Evolutionary conservation across 495 filamentous ascomycete genomes (phyloP).

Genomic region (Pyrenopolyporus hunteri): DNA sequence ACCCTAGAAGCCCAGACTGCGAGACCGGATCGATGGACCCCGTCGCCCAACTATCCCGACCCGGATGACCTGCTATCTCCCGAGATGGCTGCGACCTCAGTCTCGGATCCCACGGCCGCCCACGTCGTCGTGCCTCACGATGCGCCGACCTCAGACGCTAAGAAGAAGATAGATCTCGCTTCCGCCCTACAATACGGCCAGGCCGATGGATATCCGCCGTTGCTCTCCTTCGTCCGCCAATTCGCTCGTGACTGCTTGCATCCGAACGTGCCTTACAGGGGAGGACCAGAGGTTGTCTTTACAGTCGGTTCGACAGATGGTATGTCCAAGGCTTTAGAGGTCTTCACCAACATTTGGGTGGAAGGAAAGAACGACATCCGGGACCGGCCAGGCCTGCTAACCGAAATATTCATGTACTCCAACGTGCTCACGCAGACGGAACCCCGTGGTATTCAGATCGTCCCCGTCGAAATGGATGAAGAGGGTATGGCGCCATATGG

Average conservation of each 20-base stretch:
- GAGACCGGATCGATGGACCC: slow-evolving; percentile 72
- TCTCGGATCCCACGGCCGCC: slow-evolving; percentile 43
- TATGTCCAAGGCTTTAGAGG: slow-evolving; percentile 74
- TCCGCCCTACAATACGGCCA: slow-evolving; percentile 87
- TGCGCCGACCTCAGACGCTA: slow-evolving; percentile 55
- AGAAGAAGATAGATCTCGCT: slow-evolving; percentile 76
- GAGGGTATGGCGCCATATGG: slow-evolving; percentile 75
- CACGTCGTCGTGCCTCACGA: slow-evolving; percentile 75
- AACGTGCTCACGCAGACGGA: slow-evolving; percentile 68
- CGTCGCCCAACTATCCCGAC: slow-evolving; percentile 63
- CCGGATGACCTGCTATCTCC: slow-evolving; percentile 37
- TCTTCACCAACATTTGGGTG: slow-evolving; percentile 75
- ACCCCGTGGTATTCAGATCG: slow-evolving; percentile 74
- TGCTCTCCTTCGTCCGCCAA: slow-evolving; percentile 75
- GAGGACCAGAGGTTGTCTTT: slow-evolving; percentile 76
- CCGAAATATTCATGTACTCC: slow-evolving; percentile 80
- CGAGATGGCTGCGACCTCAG: slow-evolving; percentile 16
- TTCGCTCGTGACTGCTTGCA: slow-evolving; percentile 80
- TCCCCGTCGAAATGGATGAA: slow-evolving; percentile 74
- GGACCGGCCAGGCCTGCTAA: slow-evolving; percentile 72
- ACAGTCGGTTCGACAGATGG: slow-evolving; percentile 86
- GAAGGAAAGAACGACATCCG: slow-evolving; percentile 67
- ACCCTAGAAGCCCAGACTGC: slow-evolving; percentile 84
- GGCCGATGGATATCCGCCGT: slow-evolving; percentile 74
- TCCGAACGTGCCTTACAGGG: slow-evolving; percentile 76